Conservation (phyloP, 2,329 filamentous ascomycete species). For the Hirsutella thompsonii region DNA sequence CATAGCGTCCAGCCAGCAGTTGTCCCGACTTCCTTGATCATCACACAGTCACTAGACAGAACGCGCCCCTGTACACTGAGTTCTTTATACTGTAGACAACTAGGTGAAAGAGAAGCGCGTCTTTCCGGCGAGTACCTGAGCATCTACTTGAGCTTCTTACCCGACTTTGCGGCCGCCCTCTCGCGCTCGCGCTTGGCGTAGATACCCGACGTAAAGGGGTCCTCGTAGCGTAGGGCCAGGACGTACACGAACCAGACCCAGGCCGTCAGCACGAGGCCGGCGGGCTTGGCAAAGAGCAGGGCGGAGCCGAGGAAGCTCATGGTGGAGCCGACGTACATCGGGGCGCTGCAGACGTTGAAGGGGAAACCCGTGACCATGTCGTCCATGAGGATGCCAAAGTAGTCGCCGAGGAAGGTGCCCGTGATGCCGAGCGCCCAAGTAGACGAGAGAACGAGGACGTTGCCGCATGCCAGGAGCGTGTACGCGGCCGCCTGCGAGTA, state of each 20-base stretch:
- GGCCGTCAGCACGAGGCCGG: constrained; percentile 63
- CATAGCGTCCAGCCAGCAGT: too few species aligned
- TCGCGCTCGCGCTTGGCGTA: constrained; percentile 72
- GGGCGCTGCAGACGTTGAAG: constrained; percentile 80
- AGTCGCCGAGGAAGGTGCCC: constrained; percentile 93
- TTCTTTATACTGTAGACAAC: too few species aligned
- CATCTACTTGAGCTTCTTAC: constrained; percentile 41
- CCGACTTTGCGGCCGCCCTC: constrained; percentile 29
- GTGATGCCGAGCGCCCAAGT: constrained; percentile 91
- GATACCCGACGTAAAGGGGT: constrained; percentile 87
- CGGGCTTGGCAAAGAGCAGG: constrained; percentile 74
- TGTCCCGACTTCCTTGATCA: too few species aligned
- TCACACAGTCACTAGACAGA: too few species aligned
- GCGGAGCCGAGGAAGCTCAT: constrained; percentile 85
- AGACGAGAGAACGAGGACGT: constrained; percentile 73
- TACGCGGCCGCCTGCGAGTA: constrained; percentile 51
- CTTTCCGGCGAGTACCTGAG: too few species aligned
- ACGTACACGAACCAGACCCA: constrained; percentile 69
- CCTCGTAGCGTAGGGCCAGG: constrained; percentile 74
- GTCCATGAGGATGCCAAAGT: constrained; percentile 98
- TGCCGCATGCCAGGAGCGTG: constrained; percentile 60
- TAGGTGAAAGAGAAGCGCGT: too few species aligned
- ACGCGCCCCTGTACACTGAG: too few species aligned
- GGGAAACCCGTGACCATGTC: constrained; percentile 88
- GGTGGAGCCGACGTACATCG: constrained; percentile 95